Evolutionary conservation across 139 green algal genomes (phyloP).

Genomic region (Gonium pectorale): DNA sequence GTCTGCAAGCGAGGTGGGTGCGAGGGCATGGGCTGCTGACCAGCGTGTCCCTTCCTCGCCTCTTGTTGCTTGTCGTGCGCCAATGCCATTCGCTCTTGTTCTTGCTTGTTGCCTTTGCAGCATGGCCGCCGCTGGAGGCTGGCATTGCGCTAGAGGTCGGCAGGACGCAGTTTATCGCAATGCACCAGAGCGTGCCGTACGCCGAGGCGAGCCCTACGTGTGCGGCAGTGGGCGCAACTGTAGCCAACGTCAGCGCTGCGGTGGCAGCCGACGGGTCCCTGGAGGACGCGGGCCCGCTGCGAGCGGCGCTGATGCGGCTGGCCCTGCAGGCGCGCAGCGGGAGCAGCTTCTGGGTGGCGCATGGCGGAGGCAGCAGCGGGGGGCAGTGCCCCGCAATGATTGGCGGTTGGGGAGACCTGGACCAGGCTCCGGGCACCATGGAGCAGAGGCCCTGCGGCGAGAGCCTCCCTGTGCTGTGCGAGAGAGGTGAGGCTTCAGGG

Average conservation of each 20-base stretch:
- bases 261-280: too few species aligned
- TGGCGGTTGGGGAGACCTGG: background rate
- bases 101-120: too few species aligned
- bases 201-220: conserved; percentile 4
- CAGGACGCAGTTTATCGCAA: background rate
- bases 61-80: too few species aligned
- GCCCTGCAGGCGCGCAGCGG: background rate
- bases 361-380: background rate
- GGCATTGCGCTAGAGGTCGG: conserved; percentile 6
- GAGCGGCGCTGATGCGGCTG: background rate
- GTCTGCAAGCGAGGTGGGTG: too few species aligned
- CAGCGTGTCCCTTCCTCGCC: too few species aligned
- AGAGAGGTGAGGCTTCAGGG: too few species aligned
- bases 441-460: background rate
- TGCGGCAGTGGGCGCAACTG: background rate
- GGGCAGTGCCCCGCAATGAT: conserved; percentile 8
- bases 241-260: background rate
- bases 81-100: too few species aligned
- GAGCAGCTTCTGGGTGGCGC: background rate
- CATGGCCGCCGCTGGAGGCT: background rate
- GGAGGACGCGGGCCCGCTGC: too few species aligned
- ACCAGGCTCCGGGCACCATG: background rate
- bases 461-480: conserved; percentile 11
- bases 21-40: too few species aligned
- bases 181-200: background rate